Evolutionary conservation across 1,284 basidiomycete genomes (phyloP).

Genomic region (Tylopilus sp.): DNA sequence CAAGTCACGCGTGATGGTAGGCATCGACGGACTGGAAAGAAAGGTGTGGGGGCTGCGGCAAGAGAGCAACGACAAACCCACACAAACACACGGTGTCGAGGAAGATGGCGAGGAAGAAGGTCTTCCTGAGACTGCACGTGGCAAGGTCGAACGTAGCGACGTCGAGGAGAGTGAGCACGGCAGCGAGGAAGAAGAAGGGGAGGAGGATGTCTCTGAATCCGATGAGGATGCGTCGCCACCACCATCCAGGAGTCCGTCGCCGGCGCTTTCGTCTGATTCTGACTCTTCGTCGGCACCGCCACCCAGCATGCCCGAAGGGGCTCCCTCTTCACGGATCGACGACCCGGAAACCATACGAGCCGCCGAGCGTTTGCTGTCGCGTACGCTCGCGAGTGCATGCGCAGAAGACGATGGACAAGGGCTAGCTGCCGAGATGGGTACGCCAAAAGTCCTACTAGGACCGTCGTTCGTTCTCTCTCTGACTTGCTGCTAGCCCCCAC

Average conservation of each 20-base stretch:
- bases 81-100: not conserved
- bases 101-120: conserved; percentile 17
- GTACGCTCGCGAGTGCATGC: conserved; percentile 52
- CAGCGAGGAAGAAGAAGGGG: conserved; percentile 27
- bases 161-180: conserved; percentile 15
- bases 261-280: conserved; percentile 10
- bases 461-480: no score
- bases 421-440: conserved; percentile 60
- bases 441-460: conserved; percentile 16
- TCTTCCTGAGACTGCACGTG: no score
- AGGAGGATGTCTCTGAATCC: conserved; percentile 22
- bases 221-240: conserved; percentile 18
- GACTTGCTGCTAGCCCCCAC: conserved; percentile 56
- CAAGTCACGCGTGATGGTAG: conserved; percentile 57
- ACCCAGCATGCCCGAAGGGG: not conserved
- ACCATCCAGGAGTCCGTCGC: conserved; percentile 28
- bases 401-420: conserved; percentile 53
- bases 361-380: conserved; percentile 59
- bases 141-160: conserved; percentile 13
- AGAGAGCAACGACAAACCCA: conserved; percentile 13
- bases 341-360: conserved; percentile 47
- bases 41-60: conserved; percentile 51
- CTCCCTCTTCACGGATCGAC: conserved; percentile 33
- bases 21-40: conserved; percentile 58
- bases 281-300: conserved; percentile 9